Evolutionary conservation across 2,329 filamentous ascomycete species (phyloP).

Genomic region (Aspergillus candidus): DNA sequence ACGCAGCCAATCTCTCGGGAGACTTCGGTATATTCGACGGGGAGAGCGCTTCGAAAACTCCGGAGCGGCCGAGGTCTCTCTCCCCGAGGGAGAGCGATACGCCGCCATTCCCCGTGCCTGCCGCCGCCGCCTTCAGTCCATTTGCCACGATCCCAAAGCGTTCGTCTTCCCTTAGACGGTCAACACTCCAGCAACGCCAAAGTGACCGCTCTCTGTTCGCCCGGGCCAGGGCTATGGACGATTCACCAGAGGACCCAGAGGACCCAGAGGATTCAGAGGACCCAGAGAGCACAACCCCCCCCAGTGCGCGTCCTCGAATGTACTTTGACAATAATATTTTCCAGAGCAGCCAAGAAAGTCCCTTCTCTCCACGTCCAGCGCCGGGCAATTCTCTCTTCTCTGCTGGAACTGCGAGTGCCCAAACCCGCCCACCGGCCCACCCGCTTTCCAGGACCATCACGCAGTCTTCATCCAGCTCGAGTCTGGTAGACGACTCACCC

Average conservation of each 20-base stretch:
- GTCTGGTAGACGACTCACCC: conserved; percentile 65
- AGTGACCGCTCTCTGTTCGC: conserved; percentile 57
- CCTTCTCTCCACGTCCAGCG: conserved; percentile 58
- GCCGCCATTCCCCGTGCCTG: conserved; percentile 18
- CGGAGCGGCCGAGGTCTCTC: conserved; percentile 24
- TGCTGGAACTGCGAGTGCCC: conserved; percentile 25
- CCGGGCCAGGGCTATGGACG: conserved; percentile 28
- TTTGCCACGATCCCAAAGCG: conserved; percentile 58
- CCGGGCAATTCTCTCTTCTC: conserved; percentile 43
- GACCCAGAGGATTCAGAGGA: conserved; percentile 51
- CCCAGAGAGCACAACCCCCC: conserved; percentile 48
- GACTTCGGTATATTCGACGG: conserved; percentile 73
- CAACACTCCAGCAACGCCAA: conserved; percentile 79
- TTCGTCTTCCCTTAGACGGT: conserved; percentile 73
- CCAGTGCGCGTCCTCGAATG: conserved; percentile 61
- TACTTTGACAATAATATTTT: conserved; percentile 65
- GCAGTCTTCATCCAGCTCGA: conserved; percentile 78
- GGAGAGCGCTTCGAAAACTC: conserved; percentile 21
- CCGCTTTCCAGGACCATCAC: conserved; percentile 82
- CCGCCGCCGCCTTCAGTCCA: conserved; percentile 40
- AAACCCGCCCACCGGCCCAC: conserved; percentile 53
- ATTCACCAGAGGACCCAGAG: conserved; percentile 48
- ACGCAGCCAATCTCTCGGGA: conserved; percentile 59
- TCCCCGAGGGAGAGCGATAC: conserved; percentile 23
- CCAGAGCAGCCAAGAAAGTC: conserved; percentile 57